Percentiles rank a stretch among this genome's conserved stretches.
These are phyloP conservation scores for Colletotrichum salicis DNA, from an alignment of 2,329 filamentous ascomycete genomes.

Conservation along the genomic window DNA sequence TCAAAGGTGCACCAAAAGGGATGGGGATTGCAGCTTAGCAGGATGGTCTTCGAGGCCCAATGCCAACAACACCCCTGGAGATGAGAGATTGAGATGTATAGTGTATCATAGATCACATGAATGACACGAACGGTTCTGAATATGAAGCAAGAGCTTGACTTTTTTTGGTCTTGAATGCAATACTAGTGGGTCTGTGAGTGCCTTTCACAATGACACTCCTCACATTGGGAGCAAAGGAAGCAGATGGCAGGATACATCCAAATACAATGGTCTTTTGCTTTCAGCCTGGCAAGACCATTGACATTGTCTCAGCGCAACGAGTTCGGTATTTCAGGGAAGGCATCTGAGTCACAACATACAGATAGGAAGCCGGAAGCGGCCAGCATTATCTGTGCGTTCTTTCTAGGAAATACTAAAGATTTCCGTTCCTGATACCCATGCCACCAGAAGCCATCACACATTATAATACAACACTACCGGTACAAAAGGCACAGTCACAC, in stretches of 20 bases:
- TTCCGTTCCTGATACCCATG: not conserved
- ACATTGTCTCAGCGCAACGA: too few relatives aligned
- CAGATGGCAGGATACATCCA: too few relatives aligned
- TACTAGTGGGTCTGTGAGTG: too few relatives aligned
- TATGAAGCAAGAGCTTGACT: not conserved
- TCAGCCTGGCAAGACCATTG: too few relatives aligned
- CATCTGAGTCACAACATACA: not conserved
- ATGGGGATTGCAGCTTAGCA: not conserved
- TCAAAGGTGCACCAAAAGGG: constrained; percentile 21
- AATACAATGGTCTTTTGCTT: too few relatives aligned
- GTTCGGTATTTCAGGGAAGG: too few relatives aligned
- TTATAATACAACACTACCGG: not conserved
- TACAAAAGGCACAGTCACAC: not conserved
- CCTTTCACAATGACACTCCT: too few relatives aligned
- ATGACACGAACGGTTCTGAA: constrained; percentile 17
- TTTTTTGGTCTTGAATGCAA: too few relatives aligned
- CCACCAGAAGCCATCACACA: not conserved
- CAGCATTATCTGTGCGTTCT: too few relatives aligned
- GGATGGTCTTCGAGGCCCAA: not conserved
- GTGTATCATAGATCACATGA: constrained; percentile 30
- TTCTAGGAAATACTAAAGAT: not conserved
- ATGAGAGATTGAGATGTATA: constrained; percentile 14
- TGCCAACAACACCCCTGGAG: not conserved
- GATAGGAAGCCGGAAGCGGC: too few relatives aligned
- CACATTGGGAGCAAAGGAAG: too few relatives aligned